A percentile compares a stretch with the other conserved stretches of the same genome.
phyloP scores from a whole-genome alignment of 768 basidiomycete genomes.

The Clathrus columnatus region DNA sequence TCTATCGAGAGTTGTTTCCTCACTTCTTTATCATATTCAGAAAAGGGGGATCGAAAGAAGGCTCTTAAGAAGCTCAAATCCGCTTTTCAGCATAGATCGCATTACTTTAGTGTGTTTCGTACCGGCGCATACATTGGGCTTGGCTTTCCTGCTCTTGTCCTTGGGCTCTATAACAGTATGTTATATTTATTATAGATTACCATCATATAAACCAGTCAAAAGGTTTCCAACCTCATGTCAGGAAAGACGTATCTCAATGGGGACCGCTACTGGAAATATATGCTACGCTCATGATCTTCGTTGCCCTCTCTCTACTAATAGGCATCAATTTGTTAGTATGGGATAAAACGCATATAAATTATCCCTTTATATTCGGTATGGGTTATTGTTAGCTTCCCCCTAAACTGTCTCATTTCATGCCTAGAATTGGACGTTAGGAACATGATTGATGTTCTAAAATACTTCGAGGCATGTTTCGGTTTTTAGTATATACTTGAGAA shows the following conservation, averaged over 20 bases:
- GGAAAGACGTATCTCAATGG: constrained; percentile 55
- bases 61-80: constrained; percentile 62
- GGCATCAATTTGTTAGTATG: constrained; percentile 80
- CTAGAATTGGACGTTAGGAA: constrained; percentile 63
- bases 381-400: neutral
- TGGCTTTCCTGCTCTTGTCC: constrained; percentile 56
- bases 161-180: constrained; percentile 58
- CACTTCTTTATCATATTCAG: constrained; percentile 30
- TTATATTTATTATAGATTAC: constrained; percentile 6
- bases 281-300: constrained; percentile 61
- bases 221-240: constrained; percentile 52
- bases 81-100: constrained; percentile 39
- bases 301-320: constrained; percentile 67
- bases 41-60: constrained; percentile 68
- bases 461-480: constrained; percentile 42
- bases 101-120: constrained; percentile 65
- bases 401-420: constrained; percentile 11
- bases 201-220: neutral
- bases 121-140: constrained; percentile 68
- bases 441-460: constrained; percentile 70
- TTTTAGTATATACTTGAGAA: too few relatives aligned
- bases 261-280: constrained; percentile 72
- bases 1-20: constrained; percentile 2
- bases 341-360: constrained; percentile 73
- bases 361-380: constrained; percentile 84